Percentiles rank a stretch among this genome's conserved stretches.
phyloP scores from a whole-genome alignment of 768 basidiomycete genomes.

The Trametopsis cervina region DNA sequence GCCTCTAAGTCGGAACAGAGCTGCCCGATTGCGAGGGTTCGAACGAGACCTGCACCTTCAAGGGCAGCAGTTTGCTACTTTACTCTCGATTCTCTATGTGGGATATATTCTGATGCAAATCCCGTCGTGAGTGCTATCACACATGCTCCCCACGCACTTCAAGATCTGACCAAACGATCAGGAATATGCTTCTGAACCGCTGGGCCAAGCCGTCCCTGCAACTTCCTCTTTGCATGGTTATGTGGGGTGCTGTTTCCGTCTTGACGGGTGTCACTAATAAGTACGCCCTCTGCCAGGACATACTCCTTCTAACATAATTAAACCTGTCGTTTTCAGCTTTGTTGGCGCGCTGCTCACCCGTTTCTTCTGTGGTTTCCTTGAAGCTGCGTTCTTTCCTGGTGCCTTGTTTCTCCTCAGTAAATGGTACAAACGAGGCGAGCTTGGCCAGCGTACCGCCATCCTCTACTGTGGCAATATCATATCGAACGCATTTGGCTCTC shows the following conservation, averaged over 20 bases:
- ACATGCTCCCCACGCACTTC: not conserved
- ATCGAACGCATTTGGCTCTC: slow-evolving; percentile 75
- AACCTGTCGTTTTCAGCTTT: slow-evolving; percentile 28
- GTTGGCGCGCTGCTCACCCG: slow-evolving; percentile 57
- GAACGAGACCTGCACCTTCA: slow-evolving; percentile 57
- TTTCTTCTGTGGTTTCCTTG: slow-evolving; percentile 63
- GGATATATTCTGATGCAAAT: slow-evolving; percentile 79
- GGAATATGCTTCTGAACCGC: slow-evolving; percentile 64
- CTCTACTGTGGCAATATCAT: slow-evolving; percentile 70
- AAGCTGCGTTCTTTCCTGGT: slow-evolving; percentile 65
- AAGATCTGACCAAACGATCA: too few relatives aligned
- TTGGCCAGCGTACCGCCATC: slow-evolving; percentile 62
- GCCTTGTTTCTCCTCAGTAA: slow-evolving; percentile 56
- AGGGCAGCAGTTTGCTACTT: slow-evolving; percentile 59
- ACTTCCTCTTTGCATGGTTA: slow-evolving; percentile 55
- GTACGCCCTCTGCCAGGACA: slow-evolving; percentile 11
- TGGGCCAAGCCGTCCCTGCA: slow-evolving; percentile 65
- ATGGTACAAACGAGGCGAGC: slow-evolving; percentile 69
- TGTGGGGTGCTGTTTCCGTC: slow-evolving; percentile 51
- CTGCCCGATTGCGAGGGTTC: slow-evolving; percentile 66
- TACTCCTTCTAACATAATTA: not conserved
- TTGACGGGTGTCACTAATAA: slow-evolving; percentile 35
- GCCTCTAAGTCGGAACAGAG: slow-evolving; percentile 31
- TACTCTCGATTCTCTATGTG: slow-evolving; percentile 61
- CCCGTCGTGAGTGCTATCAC: slow-evolving; percentile 55